Evolutionary conservation across 2,329 filamentous ascomycete genomes (phyloP).

Genomic region (Aspergillus piperis): DNA sequence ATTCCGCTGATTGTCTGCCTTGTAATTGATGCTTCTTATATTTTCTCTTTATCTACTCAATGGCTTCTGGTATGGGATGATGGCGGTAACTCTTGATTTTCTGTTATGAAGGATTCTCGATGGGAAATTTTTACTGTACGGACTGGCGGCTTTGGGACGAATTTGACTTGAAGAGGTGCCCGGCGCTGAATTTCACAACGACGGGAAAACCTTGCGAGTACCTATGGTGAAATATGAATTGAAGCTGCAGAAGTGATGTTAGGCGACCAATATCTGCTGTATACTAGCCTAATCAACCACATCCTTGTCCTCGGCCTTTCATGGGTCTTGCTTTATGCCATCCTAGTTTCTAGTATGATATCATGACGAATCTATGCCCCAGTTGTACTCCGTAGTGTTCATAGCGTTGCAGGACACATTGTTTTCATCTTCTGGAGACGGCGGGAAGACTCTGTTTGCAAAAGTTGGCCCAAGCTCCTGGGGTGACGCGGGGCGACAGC

Average conservation of each 20-base stretch:
- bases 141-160: slow-evolving; percentile 26
- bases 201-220: slow-evolving; percentile 21
- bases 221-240: slow-evolving; percentile 22
- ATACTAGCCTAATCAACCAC: slow-evolving; percentile 32
- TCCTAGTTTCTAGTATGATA: not conserved
- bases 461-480: slow-evolving; percentile 24
- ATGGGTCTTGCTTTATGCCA: slow-evolving; percentile 5
- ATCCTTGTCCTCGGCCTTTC: slow-evolving; percentile 12
- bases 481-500: slow-evolving; percentile 19
- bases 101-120: slow-evolving; percentile 34
- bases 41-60: slow-evolving; percentile 34
- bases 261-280: slow-evolving; percentile 28
- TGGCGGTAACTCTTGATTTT: slow-evolving; percentile 35
- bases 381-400: not conserved
- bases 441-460: slow-evolving; percentile 2
- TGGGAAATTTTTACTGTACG: slow-evolving; percentile 34
- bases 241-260: slow-evolving; percentile 23
- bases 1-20: slow-evolving; percentile 33
- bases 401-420: not conserved
- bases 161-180: slow-evolving; percentile 33
- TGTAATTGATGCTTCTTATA: slow-evolving; percentile 33
- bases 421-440: not conserved
- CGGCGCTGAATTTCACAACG: slow-evolving; percentile 23
- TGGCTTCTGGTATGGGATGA: slow-evolving; percentile 37
- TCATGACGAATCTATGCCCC: not conserved